Conservation (phyloP, 495 filamentous ascomycete genomes). For the Elaphomyces granulatus region DNA sequence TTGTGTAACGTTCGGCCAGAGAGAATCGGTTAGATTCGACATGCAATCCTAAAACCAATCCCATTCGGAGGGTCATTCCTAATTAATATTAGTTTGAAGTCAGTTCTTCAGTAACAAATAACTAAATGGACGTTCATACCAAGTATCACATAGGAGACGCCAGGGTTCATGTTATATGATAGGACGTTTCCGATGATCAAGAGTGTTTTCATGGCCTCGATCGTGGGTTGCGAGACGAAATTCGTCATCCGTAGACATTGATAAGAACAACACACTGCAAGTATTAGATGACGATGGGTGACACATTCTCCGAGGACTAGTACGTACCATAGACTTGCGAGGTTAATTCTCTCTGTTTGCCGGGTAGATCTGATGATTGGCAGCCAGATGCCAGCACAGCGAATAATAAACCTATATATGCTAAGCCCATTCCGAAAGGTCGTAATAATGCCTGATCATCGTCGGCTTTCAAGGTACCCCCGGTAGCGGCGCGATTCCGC, state of each 20-base stretch:
- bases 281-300: not conserved
- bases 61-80: conserved; percentile 46
- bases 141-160: conserved; percentile 44
- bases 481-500: conserved; percentile 42
- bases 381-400: conserved; percentile 67
- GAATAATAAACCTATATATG: conserved; percentile 42
- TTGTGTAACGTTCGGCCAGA: conserved; percentile 18
- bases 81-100: conserved; percentile 1
- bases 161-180: conserved; percentile 51
- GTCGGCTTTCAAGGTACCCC: conserved; percentile 25
- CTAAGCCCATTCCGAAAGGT: conserved; percentile 30
- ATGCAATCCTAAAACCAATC: conserved; percentile 45
- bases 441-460: conserved; percentile 20
- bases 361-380: conserved; percentile 56
- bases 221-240: conserved; percentile 41
- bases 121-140: conserved; percentile 17
- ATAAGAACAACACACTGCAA: conserved; percentile 45
- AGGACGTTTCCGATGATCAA: conserved; percentile 46
- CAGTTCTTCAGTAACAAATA: conserved; percentile 2
- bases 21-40: conserved; percentile 34
- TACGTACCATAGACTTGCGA: conserved; percentile 44
- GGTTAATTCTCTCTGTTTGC: conserved; percentile 40
- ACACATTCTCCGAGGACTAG: not conserved
- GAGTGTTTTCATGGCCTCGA: conserved; percentile 43
- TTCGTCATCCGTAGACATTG: conserved; percentile 48